phyloP scores from a whole-genome alignment of 306 rosid species.

The Prosopis cineraria region DNA sequence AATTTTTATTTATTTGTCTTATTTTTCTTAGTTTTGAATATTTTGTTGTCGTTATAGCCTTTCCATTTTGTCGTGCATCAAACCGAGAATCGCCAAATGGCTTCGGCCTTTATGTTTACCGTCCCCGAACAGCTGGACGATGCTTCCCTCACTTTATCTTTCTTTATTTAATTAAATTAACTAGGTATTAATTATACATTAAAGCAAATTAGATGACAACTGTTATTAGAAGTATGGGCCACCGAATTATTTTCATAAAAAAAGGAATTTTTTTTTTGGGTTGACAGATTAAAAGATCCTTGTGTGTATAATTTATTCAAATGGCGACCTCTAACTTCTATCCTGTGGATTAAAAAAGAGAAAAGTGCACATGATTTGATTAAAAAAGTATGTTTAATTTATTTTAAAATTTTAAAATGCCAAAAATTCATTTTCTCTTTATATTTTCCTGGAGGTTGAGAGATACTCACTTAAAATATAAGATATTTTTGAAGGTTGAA shows the following conservation, averaged over 20 bases:
- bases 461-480: too few species aligned
- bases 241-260: background rate
- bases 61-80: conserved; percentile 39
- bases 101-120: conserved; percentile 36
- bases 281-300: background rate
- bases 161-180: background rate
- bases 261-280: background rate
- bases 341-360: background rate
- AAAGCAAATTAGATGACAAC: conserved; percentile 58
- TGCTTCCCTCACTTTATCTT: conserved; percentile 1
- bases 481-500: too few species aligned
- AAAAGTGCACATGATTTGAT: background rate
- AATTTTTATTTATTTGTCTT: conserved; percentile 19
- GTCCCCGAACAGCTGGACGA: conserved; percentile 44
- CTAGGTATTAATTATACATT: conserved; percentile 28
- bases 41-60: conserved; percentile 53
- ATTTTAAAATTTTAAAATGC: background rate
- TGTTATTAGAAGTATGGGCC: background rate
- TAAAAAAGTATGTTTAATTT: background rate
- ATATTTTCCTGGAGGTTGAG: background rate
- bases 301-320: background rate
- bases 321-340: background rate
- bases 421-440: background rate
- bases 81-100: conserved; percentile 42
- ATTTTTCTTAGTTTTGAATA: background rate